Evolutionary conservation across 2,329 filamentous ascomycete species (phyloP), one percentile per base, ranked within the genome.

Genomic region (Sclerotinia minor): DNA sequence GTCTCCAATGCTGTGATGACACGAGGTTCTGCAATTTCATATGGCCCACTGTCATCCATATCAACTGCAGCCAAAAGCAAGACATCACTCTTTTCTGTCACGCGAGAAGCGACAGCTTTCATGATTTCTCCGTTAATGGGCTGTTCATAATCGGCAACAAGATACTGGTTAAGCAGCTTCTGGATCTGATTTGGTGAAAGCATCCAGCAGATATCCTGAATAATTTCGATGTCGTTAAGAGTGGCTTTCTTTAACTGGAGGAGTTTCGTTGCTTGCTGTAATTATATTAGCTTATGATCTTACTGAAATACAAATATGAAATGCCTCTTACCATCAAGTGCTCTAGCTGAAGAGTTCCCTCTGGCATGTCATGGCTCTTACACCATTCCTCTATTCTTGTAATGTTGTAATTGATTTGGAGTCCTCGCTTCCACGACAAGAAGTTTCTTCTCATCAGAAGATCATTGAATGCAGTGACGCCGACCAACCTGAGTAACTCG

Each of bases 151-250:
- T 99, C 95, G 69, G 95, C 95, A 68, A 99, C 94, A 60, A 99
- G 87, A 78, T 99, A 99, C 80, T 99, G 95, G 81, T 99, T 99
- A 73, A 99, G 85, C 45, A 99, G 87, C 83, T 99, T 99, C 80
- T 99, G 95, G 71, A 99, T 99, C 80, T 99, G 95, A 81, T 97
- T 98, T 64, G 95, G 95, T 1, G 94, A 97, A 65, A 99, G 86
- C 94, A 98, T 98, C 94, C 94, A 98, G 86, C 95, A 99, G 75
- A 99, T 99, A 79, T 99, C 95, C 82, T 99, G 95, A 76, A 99
- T 99, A 76, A 99, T 99, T 81, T 99, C 95, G 76, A 99, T 99
- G 77, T 99, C 95, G 79, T 98, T 99, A 78, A 99, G 82, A 0
- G 95, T 99, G 11, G 95, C 95, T 83, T 99, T 99, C 89, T 99